Evolutionary conservation across 495 filamentous ascomycete genomes (phyloP), one percentile per base, ranked within the genome.

Genomic region (Penicillium taxi): DNA sequence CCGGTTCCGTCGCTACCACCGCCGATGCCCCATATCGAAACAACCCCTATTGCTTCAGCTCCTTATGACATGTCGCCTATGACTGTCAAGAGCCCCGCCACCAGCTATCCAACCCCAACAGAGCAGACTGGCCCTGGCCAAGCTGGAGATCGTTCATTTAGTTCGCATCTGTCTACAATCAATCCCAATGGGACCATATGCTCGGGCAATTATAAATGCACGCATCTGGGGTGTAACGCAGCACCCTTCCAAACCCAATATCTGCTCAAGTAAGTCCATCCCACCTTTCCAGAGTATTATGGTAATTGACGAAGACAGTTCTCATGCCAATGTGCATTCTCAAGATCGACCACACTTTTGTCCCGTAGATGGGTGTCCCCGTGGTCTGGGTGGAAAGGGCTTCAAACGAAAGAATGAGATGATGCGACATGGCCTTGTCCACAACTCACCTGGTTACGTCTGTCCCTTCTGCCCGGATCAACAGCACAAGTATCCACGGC

Each of bases 321-420:
- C 93, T n/a, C 93, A 98, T 59, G 82, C 83, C 31, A 98, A 96
- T 55, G 93, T 98, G 5, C 91, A 98, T 58, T 94, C 87, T 4
- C 84, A 85, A 44, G 81, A 75, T 40, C 73, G 91, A 23, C 88
- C 88, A 11, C 90, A 96, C 59, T 96, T 89, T 52, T 98, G 93
- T 58, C 78, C 86, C 0, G 79, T 94, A 9, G 70, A 74, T 19
- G 80, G 74, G 1, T 98, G 91, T 58, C 65, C 84, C 14, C 77
- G 91, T 21, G 79, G 75, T 5, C 74, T 85, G 44, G 84, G 83
- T 9, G 91, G 91, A 11, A 94, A 86, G 59, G 91, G 93, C 0
- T 98, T 98, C 70, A 98, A 98, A 59, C 78, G 93, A 26, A 96
- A 98, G 61, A 98, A 98, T 48, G 93, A 98, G 64, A 96, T 98